Conservation (phyloP, 108 stramenopile species). For the Cyclostephanos invisitatus region DNA sequence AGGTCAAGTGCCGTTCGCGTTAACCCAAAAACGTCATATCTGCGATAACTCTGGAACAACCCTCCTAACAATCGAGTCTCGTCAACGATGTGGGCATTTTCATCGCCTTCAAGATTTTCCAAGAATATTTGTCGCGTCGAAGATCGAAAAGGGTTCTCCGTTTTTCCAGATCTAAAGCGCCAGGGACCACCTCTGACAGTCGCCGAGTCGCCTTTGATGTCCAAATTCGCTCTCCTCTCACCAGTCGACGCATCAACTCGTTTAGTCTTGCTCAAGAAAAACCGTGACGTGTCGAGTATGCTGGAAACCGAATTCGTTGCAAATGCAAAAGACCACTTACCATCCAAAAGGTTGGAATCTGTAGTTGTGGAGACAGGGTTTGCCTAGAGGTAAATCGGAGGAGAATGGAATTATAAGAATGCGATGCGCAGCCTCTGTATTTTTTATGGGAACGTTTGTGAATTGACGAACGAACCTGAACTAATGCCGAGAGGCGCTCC, state of each 20-base stretch:
- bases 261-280: conserved; percentile 54
- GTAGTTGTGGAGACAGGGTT: conserved; percentile 71
- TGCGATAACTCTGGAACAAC: conserved; percentile 24
- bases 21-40: conserved; percentile 52
- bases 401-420: not conserved
- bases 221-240: not conserved
- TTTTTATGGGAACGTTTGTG: not conserved
- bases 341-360: conserved; percentile 70
- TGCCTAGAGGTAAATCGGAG: conserved; percentile 15
- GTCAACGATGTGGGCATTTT: conserved; percentile 59
- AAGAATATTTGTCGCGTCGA: conserved; percentile 54
- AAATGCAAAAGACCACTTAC: conserved; percentile 64
- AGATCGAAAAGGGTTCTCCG: conserved; percentile 52
- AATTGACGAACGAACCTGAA: conserved; percentile 40
- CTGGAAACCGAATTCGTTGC: conserved; percentile 50
- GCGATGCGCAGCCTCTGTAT: not conserved
- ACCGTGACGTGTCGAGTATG: conserved; percentile 52
- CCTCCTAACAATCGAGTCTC: conserved; percentile 48
- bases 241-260: conserved; percentile 11
- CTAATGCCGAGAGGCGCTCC: conserved; percentile 59
- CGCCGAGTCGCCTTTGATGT: not conserved
- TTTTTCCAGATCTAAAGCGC: conserved; percentile 42
- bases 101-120: conserved; percentile 56
- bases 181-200: conserved; percentile 40
- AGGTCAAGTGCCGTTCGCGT: conserved; percentile 57